Evolutionary conservation across 2,329 filamentous ascomycete species (phyloP), one percentile per base, ranked within the genome.

Genomic region (Claviceps fusiformis): DNA sequence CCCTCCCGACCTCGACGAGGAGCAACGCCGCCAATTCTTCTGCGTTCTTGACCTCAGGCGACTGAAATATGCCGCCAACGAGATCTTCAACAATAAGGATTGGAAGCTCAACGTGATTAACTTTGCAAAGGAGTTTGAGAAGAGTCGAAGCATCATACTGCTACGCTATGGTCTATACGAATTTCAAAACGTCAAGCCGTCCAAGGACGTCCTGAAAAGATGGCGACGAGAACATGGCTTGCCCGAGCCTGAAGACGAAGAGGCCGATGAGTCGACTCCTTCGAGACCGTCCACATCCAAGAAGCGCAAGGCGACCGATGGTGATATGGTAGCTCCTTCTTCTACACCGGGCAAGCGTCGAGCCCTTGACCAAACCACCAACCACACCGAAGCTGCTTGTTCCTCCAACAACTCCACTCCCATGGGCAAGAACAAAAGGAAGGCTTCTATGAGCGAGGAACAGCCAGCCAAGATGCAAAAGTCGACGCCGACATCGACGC

Each of bases 81-180:
- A 82, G 61, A 79, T 83, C 17, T 83, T 82, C 56, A 63, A 68
- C 19, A 78, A 75, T 63, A 82, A 82, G 64, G 79, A 81, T 59
- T 83, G 80, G 80, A 81, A 80, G 66, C 66, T 83, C 54, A 83
- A 83, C 59, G 75, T 82, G 19, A 65, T 78, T 59, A 82, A 82
- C 64, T 83, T 83, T 56, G 79, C 80, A 44, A 83, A 82, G 64
- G 80, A 82, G 64, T 83, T 80, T 58, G 80, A 83, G 64, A 83
- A 83, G 70, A 82, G 79, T 62, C 73, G 80, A 51, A 80, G 78
- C 60, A 68, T 83, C 47, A 82, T 83, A 56, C 75, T 83, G 67
- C 63, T 83, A 55, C 77, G 79, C 50, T 83, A 83, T 58, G 80
- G 79, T 2, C 73, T 82, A 1, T 83, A 82, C 62, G 77, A 82